phyloP scores from a whole-genome alignment of 1,139 yeast genomes.

The Pichia sp. region DNA sequence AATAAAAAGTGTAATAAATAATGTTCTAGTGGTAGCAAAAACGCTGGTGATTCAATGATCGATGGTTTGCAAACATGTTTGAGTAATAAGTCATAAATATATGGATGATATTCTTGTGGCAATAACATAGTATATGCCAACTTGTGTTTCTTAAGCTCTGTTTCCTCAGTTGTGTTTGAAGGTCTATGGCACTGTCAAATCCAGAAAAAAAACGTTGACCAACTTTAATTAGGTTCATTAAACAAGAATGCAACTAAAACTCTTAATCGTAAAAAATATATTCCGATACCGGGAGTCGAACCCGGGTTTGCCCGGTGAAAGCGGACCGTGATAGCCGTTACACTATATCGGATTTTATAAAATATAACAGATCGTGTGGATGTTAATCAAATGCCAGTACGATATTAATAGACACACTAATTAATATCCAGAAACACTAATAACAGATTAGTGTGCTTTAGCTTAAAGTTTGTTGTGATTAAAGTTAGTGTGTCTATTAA shows the following conservation, averaged over 20 bases:
- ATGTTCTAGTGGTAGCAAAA: constrained; percentile 3
- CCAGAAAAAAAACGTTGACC: no score
- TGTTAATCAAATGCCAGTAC: no score
- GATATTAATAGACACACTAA: no score
- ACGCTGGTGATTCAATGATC: not conserved
- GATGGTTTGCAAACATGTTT: not conserved
- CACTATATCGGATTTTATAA: constrained; percentile 50
- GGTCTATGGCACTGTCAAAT: no score
- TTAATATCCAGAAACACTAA: no score
- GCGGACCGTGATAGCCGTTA: constrained; percentile 73
- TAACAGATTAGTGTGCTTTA: no score
- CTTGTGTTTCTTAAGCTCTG: not conserved
- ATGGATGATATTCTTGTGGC: not conserved
- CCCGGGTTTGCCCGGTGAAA: constrained; percentile 74
- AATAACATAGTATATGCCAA: not conserved
- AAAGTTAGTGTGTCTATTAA: no score
- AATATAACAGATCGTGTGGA: no score
- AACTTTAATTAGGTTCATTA: no score
- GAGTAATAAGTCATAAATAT: not conserved
- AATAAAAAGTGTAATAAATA: constrained; percentile 6
- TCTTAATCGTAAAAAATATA: not conserved
- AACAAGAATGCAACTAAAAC: no score
- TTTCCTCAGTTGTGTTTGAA: no score
- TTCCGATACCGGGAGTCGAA: constrained; percentile 73
- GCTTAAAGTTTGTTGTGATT: no score